phyloP scores from a whole-genome alignment of 345 rosid genomes.

The Arabidopsis thaliana region TAIR10.1 NC_003074.8:21071501-21072000 shows the following conservation, averaged over 20 bases:
- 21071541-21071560: conserved; percentile 58
- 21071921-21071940: conserved; percentile 63
- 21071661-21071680: conserved; percentile 70
- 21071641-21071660: conserved; percentile 58
- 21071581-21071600: conserved; percentile 47
- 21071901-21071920: conserved; percentile 76
- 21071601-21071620: conserved; percentile 63
- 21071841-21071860: conserved; percentile 2
- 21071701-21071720: conserved; percentile 81
- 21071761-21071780: conserved; percentile 99
- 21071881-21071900: conserved; percentile 73
- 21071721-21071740: conserved; percentile 95
- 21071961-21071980: conserved; percentile 65
- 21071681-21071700: conserved; percentile 86
- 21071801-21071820: conserved; percentile 53
- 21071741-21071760: conserved; percentile 90
- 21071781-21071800: conserved; percentile 94
- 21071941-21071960: conserved; percentile 66
- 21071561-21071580: conserved; percentile 53
- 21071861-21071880: conserved; percentile 2
- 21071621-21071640: conserved; percentile 52
- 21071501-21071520: conserved; percentile 67
- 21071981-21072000: conserved; percentile 49
- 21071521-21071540: conserved; percentile 85
- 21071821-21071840: background rate